Base-by-base conservation (phyloP, 108 stramenopile genomes). In the Cyclotella choctawhatcheeana region DNA sequence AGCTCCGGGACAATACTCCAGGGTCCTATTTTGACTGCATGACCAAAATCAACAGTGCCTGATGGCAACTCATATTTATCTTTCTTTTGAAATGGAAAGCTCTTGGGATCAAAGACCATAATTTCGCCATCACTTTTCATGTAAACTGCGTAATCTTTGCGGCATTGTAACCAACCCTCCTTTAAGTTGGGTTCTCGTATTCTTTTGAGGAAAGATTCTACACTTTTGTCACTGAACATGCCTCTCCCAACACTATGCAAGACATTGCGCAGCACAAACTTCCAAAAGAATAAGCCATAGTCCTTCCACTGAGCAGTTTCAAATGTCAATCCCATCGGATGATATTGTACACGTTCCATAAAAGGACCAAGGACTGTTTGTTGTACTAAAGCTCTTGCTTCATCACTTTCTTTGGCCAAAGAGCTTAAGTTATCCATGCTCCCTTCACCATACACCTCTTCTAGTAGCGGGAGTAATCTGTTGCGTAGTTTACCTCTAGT, bases 361-460 rank as follows among this genome's bases (percentile, higher is more conserved):
- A 96, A 93, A 5, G 92, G 92, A 3, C 61, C 54, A 29, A 92
- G 71, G 31, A 88, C 73, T n/a, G 74, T 62, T 64, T 83, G 37
- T 24, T 89, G 64, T 13, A 96, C 58, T 4, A 96, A 76, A 3
- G 79, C 86, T 24, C 83, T 83, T 24, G 89, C 91, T 40, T 90
- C 83, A 74, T 96, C 92, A 67, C 89, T 91, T 77, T 93, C 92
- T 26, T 82, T 71, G 17, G 92, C 92, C 26, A 96, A 69, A n/a
- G 81, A 81, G 47, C 86, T 86, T 32, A 96, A 73, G 73, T 93
- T 91, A 64, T 86, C 86, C 89, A 90, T 81, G 55, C 88, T 86
- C 1, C 95, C 95, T 58, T 94, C 94, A 25, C 98, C 98, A 74
- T 97, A 99, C n/a, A 98, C 88, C 34, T 98, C 96, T 67, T 93